These are phyloP conservation scores for Plasmodium fragile DNA, from an alignment of 169 alveolate species.

Conservation along the genomic window DNA sequence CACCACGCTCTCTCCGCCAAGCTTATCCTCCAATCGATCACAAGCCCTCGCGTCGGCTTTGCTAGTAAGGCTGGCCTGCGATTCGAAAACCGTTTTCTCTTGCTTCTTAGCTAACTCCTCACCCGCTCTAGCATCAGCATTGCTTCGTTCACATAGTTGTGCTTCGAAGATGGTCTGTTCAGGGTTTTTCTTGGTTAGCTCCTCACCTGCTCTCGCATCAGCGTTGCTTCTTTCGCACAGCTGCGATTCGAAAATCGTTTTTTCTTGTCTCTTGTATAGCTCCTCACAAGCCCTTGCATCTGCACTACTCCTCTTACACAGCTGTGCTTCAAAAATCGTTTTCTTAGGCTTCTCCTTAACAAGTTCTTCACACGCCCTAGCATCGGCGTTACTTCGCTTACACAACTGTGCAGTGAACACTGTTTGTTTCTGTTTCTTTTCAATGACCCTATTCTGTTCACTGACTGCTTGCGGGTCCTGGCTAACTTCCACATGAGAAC, in stretches of 20 bases:
- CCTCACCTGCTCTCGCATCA: conserved; percentile 60
- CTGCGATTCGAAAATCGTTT: conserved; percentile 44
- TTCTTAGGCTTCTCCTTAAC: not conserved
- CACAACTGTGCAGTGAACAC: conserved; percentile 15
- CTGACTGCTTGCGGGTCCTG: not conserved
- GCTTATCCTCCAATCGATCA: conserved; percentile 23
- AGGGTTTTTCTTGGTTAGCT: not conserved
- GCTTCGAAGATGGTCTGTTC: conserved; percentile 50
- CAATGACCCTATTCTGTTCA: not conserved
- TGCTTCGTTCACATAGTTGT: conserved; percentile 15
- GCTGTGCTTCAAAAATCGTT: conserved; percentile 18
- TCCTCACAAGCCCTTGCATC: conserved; percentile 30
- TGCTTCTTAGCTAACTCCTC: conserved; percentile 1
- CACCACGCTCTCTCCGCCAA: conserved; percentile 8
- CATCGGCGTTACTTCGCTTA: conserved; percentile 30
- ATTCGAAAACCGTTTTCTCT: conserved; percentile 32
- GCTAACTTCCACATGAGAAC: not conserved
- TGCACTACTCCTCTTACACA: not conserved
- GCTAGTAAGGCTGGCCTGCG: conserved; percentile 5
- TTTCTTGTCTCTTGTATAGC: conserved; percentile 1
- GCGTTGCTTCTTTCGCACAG: conserved; percentile 39
- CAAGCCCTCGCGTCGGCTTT: conserved; percentile 50
- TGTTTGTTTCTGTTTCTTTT: conserved; percentile 12
- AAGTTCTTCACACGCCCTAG: conserved; percentile 17
- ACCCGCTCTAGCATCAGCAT: conserved; percentile 66